A percentile compares a stretch with the other conserved stretches of the same genome.
phyloP scores from a whole-genome alignment of 106 monocot species.

The Allium cepa region DNA sequence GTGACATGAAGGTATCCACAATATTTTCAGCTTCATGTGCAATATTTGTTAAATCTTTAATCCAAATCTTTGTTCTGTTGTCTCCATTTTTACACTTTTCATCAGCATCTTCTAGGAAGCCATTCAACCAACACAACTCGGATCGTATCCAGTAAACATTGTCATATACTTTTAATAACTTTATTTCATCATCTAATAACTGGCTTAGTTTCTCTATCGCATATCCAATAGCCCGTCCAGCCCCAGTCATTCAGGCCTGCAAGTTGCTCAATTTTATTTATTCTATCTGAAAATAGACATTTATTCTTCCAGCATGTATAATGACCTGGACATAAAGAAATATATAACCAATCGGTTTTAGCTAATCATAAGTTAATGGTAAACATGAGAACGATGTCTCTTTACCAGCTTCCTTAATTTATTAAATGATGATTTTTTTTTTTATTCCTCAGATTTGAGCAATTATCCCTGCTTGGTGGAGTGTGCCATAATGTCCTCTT shows the following conservation, averaged over 20 bases:
- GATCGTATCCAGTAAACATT: conserved; percentile 1
- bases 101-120: conserved; percentile 12
- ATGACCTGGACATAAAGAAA: too few species aligned
- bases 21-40: conserved; percentile 3
- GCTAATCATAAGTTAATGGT: too few species aligned
- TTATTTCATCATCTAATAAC: not conserved
- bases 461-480: too few species aligned
- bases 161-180: not conserved
- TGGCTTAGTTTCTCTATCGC: not conserved
- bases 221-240: not conserved
- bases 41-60: not conserved
- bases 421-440: too few species aligned
- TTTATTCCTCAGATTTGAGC: too few species aligned
- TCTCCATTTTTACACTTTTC: not conserved
- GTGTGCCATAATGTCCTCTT: too few species aligned
- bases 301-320: too few species aligned
- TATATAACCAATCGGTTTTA: too few species aligned
- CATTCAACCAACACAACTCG: conserved; percentile 5
- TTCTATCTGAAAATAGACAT: not conserved
- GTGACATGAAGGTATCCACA: not conserved
- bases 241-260: not conserved
- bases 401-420: too few species aligned
- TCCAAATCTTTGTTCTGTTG: conserved; percentile 2
- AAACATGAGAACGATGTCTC: too few species aligned
- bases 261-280: not conserved